Conservation (phyloP, 441 rosid species). For the Corymbia calophylla region DNA sequence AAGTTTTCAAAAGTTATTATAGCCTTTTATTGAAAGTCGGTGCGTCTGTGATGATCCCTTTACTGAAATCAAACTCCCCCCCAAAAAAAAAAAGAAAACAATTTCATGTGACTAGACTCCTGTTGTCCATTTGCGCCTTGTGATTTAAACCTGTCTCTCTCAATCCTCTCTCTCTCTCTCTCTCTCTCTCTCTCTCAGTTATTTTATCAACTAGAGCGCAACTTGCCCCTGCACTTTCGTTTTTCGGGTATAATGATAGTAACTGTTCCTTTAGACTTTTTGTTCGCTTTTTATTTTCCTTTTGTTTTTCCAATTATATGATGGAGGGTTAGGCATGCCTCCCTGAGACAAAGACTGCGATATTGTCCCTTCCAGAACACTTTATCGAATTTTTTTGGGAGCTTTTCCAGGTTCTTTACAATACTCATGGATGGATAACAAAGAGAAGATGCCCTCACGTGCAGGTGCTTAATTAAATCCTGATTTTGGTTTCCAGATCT, state of each 20-base stretch:
- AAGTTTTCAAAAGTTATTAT: not conserved
- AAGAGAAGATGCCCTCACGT: not conserved
- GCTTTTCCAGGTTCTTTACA: not conserved
- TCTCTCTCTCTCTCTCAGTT: not conserved
- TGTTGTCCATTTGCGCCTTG: not conserved
- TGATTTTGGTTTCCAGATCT: not conserved
- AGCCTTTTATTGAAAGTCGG: constrained; percentile 18
- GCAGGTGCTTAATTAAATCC: not conserved
- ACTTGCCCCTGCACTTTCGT: not conserved
- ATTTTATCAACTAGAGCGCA: not conserved
- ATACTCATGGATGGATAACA: not conserved
- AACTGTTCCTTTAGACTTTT: not conserved
- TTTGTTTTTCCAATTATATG: not conserved
- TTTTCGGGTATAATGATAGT: not conserved
- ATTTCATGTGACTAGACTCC: not conserved
- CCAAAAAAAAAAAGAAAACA: not conserved
- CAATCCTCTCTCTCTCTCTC: not conserved
- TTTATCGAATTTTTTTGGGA: not conserved
- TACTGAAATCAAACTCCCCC: not conserved
- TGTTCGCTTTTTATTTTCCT: not conserved
- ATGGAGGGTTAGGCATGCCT: not conserved
- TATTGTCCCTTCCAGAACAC: not conserved
- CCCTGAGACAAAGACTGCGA: not conserved
- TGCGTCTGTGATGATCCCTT: constrained; percentile 4
- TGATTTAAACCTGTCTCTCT: not conserved